Evolutionary conservation across 352 stramenopile genomes (phyloP), one percentile per base, ranked within the genome.

Genomic region (Phytopythium boreale): DNA sequence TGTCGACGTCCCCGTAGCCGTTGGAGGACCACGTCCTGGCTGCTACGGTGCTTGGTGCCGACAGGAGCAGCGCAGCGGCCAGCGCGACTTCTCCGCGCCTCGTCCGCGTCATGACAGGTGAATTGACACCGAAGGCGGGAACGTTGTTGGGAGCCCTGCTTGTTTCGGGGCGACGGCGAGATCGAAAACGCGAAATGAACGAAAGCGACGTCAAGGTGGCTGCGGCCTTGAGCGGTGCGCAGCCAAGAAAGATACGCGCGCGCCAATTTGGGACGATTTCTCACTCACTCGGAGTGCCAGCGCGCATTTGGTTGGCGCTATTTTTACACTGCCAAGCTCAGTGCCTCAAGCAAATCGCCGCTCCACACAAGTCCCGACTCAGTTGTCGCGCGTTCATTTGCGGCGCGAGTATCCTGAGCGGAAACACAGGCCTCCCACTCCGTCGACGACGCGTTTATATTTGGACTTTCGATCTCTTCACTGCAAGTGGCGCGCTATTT

Each of bases 161-260:
- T 31, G 46, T 14, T 27, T 27, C 22, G 14, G 11, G 11, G 22
- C 11, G 46, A 8, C 22, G 22, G n/a, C n/a, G 10, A 26, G 46
- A 10, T 7, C 24, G 46, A 52, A 19, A 52, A 27, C 19, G 46
- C 10, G 46, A 52, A 52, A 31, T 52, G 46, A 31, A 2, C 9
- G 22, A 20, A 0, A 26, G 43, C 6, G 20, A 8, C 43, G 43
- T 11, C n/a, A 22, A 31, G 46, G 31, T 52, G 11, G 0, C 9
- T 52, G 5, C 20, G 22, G 2, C 24, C 43, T 52, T 17, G 43
- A 26, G 46, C 37, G 22, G 46, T 26, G 22, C 46, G 12, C 10
- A 20, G 22, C 46, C 46, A 52, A 52, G 43, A 52, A 31, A 52
- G 46, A 52, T 52, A 52, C 22, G 11, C n/a, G 11, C 46, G 46